A percentile compares a stretch with the other conserved stretches of the same genome.
Evolutionary conservation across 768 basidiomycete species (phyloP).

Genomic region (Russula sp.): DNA sequence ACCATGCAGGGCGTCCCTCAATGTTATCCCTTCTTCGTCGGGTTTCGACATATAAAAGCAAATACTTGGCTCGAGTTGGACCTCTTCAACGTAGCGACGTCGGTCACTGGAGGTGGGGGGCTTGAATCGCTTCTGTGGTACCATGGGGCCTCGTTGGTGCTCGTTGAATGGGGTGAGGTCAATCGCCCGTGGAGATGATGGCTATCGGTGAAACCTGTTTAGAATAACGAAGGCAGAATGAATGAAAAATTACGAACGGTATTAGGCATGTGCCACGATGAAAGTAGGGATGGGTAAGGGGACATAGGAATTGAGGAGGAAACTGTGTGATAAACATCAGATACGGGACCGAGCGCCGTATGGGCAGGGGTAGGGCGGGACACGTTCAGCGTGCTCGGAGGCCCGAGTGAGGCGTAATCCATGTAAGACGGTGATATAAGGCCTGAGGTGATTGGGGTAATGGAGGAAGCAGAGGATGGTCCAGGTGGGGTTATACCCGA

Average conservation of each 20-base stretch:
- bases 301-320: constrained; percentile 18
- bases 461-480: constrained; percentile 12
- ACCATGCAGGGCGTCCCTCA: constrained; percentile 62
- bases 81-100: constrained; percentile 72
- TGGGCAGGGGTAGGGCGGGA: no score
- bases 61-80: constrained; percentile 59
- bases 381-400: constrained; percentile 5
- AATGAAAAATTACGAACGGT: constrained; percentile 4
- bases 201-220: background rate
- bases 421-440: constrained; percentile 25
- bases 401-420: constrained; percentile 20
- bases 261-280: background rate
- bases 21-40: constrained; percentile 56
- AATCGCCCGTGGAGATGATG: no score
- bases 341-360: background rate
- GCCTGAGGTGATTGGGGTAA: constrained; percentile 25
- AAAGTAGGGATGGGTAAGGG: constrained; percentile 3
- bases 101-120: constrained; percentile 76
- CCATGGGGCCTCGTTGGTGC: constrained; percentile 39
- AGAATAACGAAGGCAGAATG: background rate
- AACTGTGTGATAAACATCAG: background rate
- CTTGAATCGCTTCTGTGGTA: constrained; percentile 70
- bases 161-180: constrained; percentile 21
- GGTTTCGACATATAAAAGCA: constrained; percentile 56
- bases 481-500: constrained; percentile 5